phyloP scores from a whole-genome alignment of 805 yeast genomes.

The Ogataea corticis region DNA sequence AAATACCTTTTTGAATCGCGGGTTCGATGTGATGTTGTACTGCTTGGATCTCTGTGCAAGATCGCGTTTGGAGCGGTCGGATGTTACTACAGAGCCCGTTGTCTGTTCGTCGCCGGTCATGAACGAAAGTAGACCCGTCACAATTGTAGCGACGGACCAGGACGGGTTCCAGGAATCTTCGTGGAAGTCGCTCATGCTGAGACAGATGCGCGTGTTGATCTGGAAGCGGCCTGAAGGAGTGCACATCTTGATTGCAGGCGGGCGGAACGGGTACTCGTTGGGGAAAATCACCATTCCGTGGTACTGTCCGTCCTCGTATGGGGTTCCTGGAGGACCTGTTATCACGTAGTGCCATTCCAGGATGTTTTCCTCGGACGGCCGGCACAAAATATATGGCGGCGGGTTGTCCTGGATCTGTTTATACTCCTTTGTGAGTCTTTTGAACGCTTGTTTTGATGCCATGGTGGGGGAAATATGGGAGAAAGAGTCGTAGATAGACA shows the following conservation, averaged over 20 bases:
- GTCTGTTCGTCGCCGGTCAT: constrained; percentile 89
- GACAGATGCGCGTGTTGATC: constrained; percentile 77
- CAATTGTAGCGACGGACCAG: constrained; percentile 88
- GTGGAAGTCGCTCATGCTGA: constrained; percentile 93
- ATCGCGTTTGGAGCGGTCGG: constrained; percentile 53
- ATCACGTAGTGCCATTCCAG: constrained; percentile 93
- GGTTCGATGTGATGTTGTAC: constrained; percentile 59
- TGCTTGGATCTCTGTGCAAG: constrained; percentile 60
- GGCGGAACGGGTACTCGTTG: constrained; percentile 84
- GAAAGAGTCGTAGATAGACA: no score
- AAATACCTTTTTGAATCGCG: constrained; percentile 59
- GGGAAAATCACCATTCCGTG: constrained; percentile 88
- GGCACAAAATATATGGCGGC: constrained; percentile 80
- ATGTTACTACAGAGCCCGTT: constrained; percentile 75
- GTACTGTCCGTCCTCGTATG: constrained; percentile 82
- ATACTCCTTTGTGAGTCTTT: constrained; percentile 74
- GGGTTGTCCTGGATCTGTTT: constrained; percentile 75
- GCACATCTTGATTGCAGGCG: constrained; percentile 84
- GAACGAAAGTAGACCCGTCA: constrained; percentile 84
- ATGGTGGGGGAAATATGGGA: constrained; percentile 3
- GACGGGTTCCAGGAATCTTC: constrained; percentile 97
- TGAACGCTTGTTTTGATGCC: constrained; percentile 36
- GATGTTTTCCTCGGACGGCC: constrained; percentile 84
- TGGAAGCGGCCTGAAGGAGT: constrained; percentile 91
- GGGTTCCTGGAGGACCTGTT: constrained; percentile 89